phyloP scores from a whole-genome alignment of 1,284 basidiomycete species.

The Testicularia cyperi region DNA sequence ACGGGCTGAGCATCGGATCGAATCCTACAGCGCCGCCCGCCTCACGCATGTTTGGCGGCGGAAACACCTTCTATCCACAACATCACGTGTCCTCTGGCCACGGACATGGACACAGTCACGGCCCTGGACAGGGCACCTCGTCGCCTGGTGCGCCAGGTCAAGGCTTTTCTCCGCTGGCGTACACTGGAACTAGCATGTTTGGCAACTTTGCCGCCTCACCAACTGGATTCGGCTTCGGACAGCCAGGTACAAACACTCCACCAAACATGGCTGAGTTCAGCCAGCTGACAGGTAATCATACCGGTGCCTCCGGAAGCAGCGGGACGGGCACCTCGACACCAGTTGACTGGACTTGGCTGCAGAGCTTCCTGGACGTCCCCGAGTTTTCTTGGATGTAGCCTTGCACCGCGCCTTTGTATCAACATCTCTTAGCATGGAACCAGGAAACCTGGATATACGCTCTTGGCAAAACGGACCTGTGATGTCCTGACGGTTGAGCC shows the following conservation, averaged over 20 bases:
- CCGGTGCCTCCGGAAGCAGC: constrained; percentile 8
- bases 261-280: not conserved
- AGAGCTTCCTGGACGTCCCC: constrained; percentile 37
- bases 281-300: constrained; percentile 1
- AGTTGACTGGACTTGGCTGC: constrained; percentile 40
- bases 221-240: constrained; percentile 10
- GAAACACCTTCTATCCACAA: not conserved
- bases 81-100: too few relatives aligned
- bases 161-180: constrained; percentile 18
- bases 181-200: constrained; percentile 31
- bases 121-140: constrained; percentile 1
- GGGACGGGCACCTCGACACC: constrained; percentile 29
- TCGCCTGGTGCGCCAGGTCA: constrained; percentile 1
- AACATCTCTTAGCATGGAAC: too few relatives aligned
- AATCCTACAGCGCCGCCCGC: too few relatives aligned
- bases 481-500: too few relatives aligned
- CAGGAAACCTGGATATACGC: too few relatives aligned
- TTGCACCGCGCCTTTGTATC: too few relatives aligned
- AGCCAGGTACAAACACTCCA: not conserved
- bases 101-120: too few relatives aligned
- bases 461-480: too few relatives aligned
- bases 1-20: too few relatives aligned
- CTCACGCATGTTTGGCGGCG: not conserved
- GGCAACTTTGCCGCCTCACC: constrained; percentile 23
- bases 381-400: constrained; percentile 38